Evolutionary conservation across 345 rosid genomes (phyloP).

Genomic region (Syzygium aqueum): DNA sequence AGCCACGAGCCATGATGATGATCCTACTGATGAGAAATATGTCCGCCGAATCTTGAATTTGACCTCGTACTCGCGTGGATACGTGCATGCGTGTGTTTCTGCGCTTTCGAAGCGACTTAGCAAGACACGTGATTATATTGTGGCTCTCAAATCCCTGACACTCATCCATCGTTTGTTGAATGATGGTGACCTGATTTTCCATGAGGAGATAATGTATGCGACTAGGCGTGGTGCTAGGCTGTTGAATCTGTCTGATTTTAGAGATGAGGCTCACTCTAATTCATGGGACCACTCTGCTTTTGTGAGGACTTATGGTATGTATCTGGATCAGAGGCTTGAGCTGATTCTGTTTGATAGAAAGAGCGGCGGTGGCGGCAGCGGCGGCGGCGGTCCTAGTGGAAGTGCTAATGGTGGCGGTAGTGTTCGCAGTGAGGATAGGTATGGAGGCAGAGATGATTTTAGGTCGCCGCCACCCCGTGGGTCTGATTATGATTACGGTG

Average conservation of each 20-base stretch:
- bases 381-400: conserved; percentile 4
- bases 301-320: conserved; percentile 67
- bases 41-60: conserved; percentile 52
- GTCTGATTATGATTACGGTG: conserved; percentile 19
- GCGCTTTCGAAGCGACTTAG: conserved; percentile 60
- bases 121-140: conserved; percentile 92
- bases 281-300: conserved; percentile 92
- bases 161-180: conserved; percentile 62
- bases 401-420: conserved; percentile 18
- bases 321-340: conserved; percentile 72
- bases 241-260: conserved; percentile 73
- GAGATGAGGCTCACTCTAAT: conserved; percentile 90
- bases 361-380: conserved; percentile 13
- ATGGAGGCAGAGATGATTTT: conserved; percentile 35
- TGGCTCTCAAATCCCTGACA: conserved; percentile 68
- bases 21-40: conserved; percentile 80
- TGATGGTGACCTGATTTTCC: conserved; percentile 59
- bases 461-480: conserved; percentile 63
- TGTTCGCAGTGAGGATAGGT: conserved; percentile 32
- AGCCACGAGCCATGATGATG: conserved; percentile 91
- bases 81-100: conserved; percentile 63
- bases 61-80: conserved; percentile 55
- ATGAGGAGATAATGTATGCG: conserved; percentile 65
- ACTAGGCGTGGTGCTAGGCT: conserved; percentile 70
- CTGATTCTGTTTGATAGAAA: conserved; percentile 52